Percentiles rank a stretch among this genome's conserved stretches.
These are phyloP conservation scores for Citeromyces matritensis DNA, from an alignment of 805 yeast genomes.

Conservation along the genomic window DNA sequence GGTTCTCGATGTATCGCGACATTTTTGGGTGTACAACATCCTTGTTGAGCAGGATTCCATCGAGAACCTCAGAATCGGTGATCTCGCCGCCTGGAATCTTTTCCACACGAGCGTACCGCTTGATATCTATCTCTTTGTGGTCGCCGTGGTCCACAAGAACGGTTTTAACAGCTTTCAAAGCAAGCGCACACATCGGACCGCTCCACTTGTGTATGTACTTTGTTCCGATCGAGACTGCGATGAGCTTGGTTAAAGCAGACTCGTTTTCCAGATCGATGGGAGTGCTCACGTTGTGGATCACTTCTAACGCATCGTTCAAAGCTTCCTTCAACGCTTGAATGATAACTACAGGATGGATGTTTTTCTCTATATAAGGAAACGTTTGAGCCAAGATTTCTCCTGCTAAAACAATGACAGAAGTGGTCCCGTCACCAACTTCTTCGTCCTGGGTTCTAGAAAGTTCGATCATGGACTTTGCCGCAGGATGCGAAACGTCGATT, in stretches of 20 bases:
- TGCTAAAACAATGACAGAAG: constrained; percentile 91
- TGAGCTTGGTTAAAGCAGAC: constrained; percentile 71
- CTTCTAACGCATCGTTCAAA: constrained; percentile 75
- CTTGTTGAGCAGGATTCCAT: constrained; percentile 87
- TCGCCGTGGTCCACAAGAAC: constrained; percentile 50
- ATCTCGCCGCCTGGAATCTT: constrained; percentile 98
- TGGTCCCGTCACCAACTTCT: constrained; percentile 98
- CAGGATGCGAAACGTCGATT: constrained; percentile 96
- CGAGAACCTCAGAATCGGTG: constrained; percentile 73
- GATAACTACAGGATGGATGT: constrained; percentile 93
- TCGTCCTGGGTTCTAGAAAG: constrained; percentile 95
- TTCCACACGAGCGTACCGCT: constrained; percentile 86
- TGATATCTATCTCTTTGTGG: constrained; percentile 77
- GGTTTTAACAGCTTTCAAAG: constrained; percentile 78
- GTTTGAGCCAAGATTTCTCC: constrained; percentile 95
- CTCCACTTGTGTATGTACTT: constrained; percentile 90
- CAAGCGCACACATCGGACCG: constrained; percentile 75
- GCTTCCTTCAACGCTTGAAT: constrained; percentile 92
- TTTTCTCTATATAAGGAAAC: constrained; percentile 85
- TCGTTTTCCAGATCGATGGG: constrained; percentile 81
- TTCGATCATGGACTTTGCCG: constrained; percentile 97
- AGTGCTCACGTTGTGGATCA: constrained; percentile 68
- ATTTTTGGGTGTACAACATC: constrained; percentile 98
- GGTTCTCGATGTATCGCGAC: constrained; percentile 81
- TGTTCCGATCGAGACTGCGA: constrained; percentile 89